Evolutionary conservation across 192 early-diverging fungal genomes (phyloP), one percentile per base, ranked within the genome.

Genomic region (Glomus cerebriforme): DNA sequence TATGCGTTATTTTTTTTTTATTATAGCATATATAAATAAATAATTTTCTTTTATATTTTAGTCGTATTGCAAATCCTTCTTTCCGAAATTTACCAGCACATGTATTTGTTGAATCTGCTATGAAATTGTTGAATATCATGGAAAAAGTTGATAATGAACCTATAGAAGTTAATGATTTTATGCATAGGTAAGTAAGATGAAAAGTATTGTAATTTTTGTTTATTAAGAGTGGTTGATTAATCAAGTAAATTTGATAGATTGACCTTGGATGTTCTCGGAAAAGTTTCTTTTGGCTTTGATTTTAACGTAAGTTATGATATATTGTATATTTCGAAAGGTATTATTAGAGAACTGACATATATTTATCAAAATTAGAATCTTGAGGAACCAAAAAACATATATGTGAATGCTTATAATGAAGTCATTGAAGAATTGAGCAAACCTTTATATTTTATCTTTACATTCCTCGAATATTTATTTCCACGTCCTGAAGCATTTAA

Each of bases 361-460:
- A n/a, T n/a, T n/a, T n/a, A n/a, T n/a, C n/a, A n/a, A 24, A 60
- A 60, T 24, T 62, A 62, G 60, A 62, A 62, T n/a, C 60, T 62
- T 27, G 60, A 62, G 24, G n/a, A 62, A 9, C 60, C 60, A 12
- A 10, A 62, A 1, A 62, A 62, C 26, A 1, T n/a, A 26, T 62
- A 62, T n/a, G 60, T 62, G 0, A 62, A 22, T 24, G 10, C 60
- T 2, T 62, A 62, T 62, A 62, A 62, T 24, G 60, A 62, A n/a
- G 26, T 62, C 2, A 26, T 26, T 9, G 2, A 27, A 62, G 60
- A 27, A 62, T 27, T 62, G 26, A 62, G 39, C 39, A 43, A 24
- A 26, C n/a, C n/a, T 8, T n/a, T 27, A 62, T 62, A 12, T n/a
- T 10, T n/a, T 62, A n/a, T 26, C 2, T 26, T 62, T 62, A 7